These are phyloP conservation scores for Pseudoscleropodium purum DNA, from an alignment of 225 moss, liverwort and hornwort genomes.

Conservation along the genomic window DNA sequence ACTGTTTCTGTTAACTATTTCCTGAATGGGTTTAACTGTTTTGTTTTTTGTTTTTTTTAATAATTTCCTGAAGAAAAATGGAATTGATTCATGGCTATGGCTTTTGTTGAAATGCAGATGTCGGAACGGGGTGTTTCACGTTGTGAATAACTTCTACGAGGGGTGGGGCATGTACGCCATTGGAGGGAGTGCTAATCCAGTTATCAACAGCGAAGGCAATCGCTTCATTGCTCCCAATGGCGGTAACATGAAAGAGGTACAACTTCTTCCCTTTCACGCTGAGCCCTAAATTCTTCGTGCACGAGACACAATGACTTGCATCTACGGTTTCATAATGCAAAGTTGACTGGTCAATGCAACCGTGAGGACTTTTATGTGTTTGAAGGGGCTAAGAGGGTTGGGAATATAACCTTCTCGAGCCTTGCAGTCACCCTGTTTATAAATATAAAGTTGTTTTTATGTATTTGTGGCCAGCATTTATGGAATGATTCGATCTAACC, in stretches of 20 bases:
- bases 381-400: background rate
- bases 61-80: background rate
- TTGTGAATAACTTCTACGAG: slow-evolving; percentile 75
- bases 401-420: background rate
- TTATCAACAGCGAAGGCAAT: slow-evolving; percentile 80
- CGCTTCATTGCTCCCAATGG: slow-evolving; percentile 42
- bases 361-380: background rate
- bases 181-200: slow-evolving; percentile 73
- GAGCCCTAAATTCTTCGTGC: background rate
- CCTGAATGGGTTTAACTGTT: no score
- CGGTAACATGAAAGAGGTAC: slow-evolving; percentile 31
- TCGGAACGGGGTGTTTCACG: slow-evolving; percentile 69
- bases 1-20: no score
- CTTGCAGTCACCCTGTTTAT: background rate
- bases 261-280: background rate
- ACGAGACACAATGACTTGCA: background rate
- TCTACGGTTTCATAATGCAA: background rate
- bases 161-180: slow-evolving; percentile 84
- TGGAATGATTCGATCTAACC: background rate
- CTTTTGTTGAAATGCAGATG: slow-evolving; percentile 29
- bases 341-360: background rate
- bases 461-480: background rate
- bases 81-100: background rate
- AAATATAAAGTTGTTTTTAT: no score
- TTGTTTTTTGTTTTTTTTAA: no score